Conservation (phyloP, 2,329 filamentous ascomycete species). For the Ophiostoma sp. region DNA sequence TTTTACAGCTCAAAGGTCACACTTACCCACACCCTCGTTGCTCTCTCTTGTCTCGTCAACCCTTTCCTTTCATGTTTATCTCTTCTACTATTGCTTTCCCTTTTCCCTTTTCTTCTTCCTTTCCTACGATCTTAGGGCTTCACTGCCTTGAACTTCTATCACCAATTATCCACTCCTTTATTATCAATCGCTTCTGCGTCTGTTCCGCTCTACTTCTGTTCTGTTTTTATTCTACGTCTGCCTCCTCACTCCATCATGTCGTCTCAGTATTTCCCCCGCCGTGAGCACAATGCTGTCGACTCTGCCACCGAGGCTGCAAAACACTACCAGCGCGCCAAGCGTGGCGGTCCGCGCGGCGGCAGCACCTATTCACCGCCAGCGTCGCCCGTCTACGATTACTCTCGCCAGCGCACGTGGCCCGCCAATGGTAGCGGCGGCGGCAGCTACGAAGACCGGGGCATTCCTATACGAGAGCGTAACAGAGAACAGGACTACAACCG, state of each 20-base stretch:
- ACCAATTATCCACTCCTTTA: background rate
- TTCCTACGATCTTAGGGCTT: background rate
- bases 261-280: constrained; percentile 19
- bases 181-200: background rate
- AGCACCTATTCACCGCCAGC: constrained; percentile 22
- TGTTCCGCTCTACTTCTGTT: background rate
- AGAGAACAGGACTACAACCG: constrained; percentile 2
- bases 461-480: constrained; percentile 15
- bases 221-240: background rate
- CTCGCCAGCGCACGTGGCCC: constrained; percentile 18
- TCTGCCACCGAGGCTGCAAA: constrained; percentile 20
- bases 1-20: constrained; percentile 2
- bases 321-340: constrained; percentile 22
- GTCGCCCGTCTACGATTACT: constrained; percentile 23
- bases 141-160: background rate
- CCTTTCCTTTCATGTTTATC: background rate
- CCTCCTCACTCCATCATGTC: constrained; percentile 14
- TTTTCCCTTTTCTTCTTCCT: background rate
- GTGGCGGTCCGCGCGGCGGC: constrained; percentile 18
- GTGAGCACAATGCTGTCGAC: constrained; percentile 17
- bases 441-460: constrained; percentile 23
- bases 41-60: background rate
- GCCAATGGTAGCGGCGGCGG: constrained; percentile 12
- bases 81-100: background rate
- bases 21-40: background rate